phyloP scores from a whole-genome alignment of 2,329 filamentous ascomycete genomes.

The Clarireedia monteithiana region DNA sequence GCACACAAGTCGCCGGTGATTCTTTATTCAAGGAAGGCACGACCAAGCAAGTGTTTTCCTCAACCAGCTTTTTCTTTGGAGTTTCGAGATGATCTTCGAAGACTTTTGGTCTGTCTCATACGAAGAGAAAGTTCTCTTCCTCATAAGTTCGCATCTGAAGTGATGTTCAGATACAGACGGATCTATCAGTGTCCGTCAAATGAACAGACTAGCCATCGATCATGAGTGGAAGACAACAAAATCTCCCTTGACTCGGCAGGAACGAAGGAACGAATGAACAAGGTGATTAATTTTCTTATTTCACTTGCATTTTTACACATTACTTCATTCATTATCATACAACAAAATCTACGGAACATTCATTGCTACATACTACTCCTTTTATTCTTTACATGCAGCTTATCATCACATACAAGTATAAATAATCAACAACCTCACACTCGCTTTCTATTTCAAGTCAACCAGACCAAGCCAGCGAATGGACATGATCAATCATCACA shows the following conservation, averaged over 20 bases:
- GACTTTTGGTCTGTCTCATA: neutral
- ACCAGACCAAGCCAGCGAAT: no score
- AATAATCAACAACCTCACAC: no score
- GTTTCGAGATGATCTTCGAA: neutral
- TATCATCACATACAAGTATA: neutral
- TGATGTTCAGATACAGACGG: no score
- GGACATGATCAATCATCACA: no score
- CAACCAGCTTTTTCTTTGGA: neutral
- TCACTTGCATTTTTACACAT: neutral
- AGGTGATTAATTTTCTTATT: neutral
- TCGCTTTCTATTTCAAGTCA: no score
- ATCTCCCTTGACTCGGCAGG: neutral
- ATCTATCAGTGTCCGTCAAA: no score
- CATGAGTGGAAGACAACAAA: no score
- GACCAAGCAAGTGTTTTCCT: slow-evolving; percentile 2
- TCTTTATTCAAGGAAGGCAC: neutral
- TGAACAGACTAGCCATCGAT: no score
- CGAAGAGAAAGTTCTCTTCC: neutral
- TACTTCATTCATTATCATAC: neutral
- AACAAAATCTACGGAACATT: neutral
- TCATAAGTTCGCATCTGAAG: neutral
- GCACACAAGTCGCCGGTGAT: neutral
- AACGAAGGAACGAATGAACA: neutral
- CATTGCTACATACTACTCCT: neutral
- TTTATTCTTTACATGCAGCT: neutral